Evolutionary conservation across 73 alveolate species (phyloP), one percentile per base, ranked within the genome.

Genomic region (Diophrys sp.): DNA sequence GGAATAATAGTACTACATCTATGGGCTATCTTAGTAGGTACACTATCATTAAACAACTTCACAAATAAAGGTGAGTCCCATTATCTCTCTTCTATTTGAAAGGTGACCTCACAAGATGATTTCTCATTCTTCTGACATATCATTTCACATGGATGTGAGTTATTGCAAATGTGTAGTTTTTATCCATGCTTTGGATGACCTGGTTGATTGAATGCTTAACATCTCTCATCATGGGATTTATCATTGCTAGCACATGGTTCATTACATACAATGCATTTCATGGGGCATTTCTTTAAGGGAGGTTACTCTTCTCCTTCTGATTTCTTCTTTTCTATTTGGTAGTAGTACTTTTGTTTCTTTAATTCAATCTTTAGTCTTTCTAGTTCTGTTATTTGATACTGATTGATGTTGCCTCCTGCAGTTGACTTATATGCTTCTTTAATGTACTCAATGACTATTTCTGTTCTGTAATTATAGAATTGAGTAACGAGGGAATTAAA

Each of bases 11-110:
- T 2, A 25, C 26, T n/a, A 33, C 85, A 76, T 18, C 56, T 24
- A 23, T 24, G 25, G 2, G 1, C 62, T 62, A 31, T 56, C 2
- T 28, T 23, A 23, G 2, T 23, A 54, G 25, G 67, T 23, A 1
- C 8, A n/a, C 25, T 69, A 18, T 76, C 62, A 14, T 8, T n/a
- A 67, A 54, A 76, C 23, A 81, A 62, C n/a, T 54, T 62, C n/a
- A 8, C 67, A 67, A 44, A 44, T 44, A 44, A 44, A 11, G 62
- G 5, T 5, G 62, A 44, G 18, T 44, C 62, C 62, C 62, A 44
- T 11, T 5, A 11, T 44, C 62, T 44, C 62, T 44, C 62, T 44
- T 44, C 62, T 11, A 44, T 11, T 44, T 5, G n/a, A 44, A 11
- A 44, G 18, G 62, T 11, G 5, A 18, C 62, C 62, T 44, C 62